phyloP scores from a whole-genome alignment of 805 yeast species.

The Kodamaea nitidulidarum region DNA sequence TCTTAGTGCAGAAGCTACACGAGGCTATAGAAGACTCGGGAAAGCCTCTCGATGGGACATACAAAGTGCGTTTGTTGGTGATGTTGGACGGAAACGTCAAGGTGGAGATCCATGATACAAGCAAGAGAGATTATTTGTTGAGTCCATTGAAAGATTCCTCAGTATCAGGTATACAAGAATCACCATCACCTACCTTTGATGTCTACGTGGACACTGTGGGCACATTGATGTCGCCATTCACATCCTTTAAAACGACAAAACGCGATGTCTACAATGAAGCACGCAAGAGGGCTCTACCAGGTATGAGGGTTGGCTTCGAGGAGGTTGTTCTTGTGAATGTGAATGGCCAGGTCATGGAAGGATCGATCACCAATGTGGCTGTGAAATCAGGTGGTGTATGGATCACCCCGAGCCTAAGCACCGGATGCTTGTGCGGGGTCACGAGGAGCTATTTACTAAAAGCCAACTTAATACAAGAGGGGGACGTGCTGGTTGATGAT shows the following conservation, averaged over 20 bases:
- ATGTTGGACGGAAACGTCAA: constrained; percentile 25
- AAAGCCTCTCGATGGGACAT: constrained; percentile 21
- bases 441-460: constrained; percentile 61
- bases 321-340: constrained; percentile 62
- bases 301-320: constrained; percentile 47
- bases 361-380: constrained; percentile 80
- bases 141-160: constrained; percentile 31
- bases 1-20: constrained; percentile 34
- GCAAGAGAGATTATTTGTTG: constrained; percentile 23
- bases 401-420: constrained; percentile 74
- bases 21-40: constrained; percentile 24
- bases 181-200: constrained; percentile 38
- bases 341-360: constrained; percentile 64
- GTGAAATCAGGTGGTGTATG: constrained; percentile 48
- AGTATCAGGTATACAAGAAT: too few species aligned
- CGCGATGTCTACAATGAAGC: constrained; percentile 63
- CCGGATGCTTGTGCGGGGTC: constrained; percentile 86
- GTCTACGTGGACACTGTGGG: constrained; percentile 58
- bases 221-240: constrained; percentile 62
- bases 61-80: constrained; percentile 32
- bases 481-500: constrained; percentile 41
- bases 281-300: constrained; percentile 46
- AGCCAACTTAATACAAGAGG: constrained; percentile 52
- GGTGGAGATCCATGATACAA: constrained; percentile 31
- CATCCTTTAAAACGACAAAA: constrained; percentile 82